Evolutionary conservation across 2,329 filamentous ascomycete species (phyloP).

Genomic region (Ilyonectria mors-panacis): DNA sequence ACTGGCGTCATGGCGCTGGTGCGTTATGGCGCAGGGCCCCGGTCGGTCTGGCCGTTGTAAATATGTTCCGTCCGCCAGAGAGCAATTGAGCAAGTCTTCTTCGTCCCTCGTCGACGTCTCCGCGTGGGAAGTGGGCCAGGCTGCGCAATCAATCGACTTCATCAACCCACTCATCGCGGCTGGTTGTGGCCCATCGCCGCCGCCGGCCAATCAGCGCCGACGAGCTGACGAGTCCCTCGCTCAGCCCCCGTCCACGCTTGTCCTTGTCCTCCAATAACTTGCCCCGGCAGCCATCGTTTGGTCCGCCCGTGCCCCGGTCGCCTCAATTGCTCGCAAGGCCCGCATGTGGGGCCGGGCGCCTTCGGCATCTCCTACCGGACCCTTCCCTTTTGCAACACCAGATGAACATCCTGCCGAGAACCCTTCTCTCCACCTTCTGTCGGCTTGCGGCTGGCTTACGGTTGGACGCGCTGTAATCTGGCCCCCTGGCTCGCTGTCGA

Average conservation of each 20-base stretch:
- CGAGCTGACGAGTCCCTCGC: conserved; percentile 55
- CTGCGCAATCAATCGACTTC: conserved; percentile 39
- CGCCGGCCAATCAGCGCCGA: conserved; percentile 48
- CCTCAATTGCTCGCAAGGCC: not conserved
- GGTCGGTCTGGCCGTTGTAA: not conserved
- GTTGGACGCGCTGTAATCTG: not conserved
- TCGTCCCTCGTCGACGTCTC: not conserved
- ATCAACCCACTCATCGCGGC: conserved; percentile 31
- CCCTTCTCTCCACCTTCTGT: conserved; percentile 7
- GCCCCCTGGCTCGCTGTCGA: not conserved
- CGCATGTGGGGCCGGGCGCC: conserved; percentile 29
- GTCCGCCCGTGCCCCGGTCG: not conserved
- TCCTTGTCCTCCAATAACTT: not conserved
- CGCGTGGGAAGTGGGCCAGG: conserved; percentile 13
- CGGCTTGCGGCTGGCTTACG: not conserved
- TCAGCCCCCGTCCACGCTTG: conserved; percentile 32
- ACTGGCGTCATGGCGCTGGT: not conserved
- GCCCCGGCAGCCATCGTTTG: not conserved
- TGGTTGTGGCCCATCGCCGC: not conserved
- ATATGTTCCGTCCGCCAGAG: not conserved
- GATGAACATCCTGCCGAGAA: conserved; percentile 25
- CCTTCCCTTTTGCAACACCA: conserved; percentile 29
- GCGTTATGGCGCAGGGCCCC: not conserved
- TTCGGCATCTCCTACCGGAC: conserved; percentile 39
- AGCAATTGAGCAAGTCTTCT: not conserved